Evolutionary conservation across 2,329 filamentous ascomycete genomes (phyloP), one percentile per base, ranked within the genome.

Genomic region (Colletotrichum melonis): DNA sequence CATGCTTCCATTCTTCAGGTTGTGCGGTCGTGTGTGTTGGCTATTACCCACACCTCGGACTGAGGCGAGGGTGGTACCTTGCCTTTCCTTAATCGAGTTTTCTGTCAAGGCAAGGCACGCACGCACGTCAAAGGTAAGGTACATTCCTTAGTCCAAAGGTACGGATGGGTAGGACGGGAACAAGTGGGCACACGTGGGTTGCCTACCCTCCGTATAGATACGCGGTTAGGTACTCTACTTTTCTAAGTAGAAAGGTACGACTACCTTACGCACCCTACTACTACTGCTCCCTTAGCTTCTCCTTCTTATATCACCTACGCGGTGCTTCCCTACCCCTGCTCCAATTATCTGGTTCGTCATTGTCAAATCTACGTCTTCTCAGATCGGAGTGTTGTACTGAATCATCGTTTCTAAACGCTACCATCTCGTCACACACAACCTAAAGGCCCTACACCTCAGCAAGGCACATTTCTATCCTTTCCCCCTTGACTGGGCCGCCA

Each of bases 301-400:
- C 42, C n/a, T 19, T 56, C 49, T 38, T 57, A 62, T 73, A 73
- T 62, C 46, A 57, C 64, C 16, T 64, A 66, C 71, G 32, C 57
- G 56, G 56, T 49, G 63, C 46, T 71, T 66, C 71, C 71, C 56
- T 71, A 38, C 46, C n/a, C 46, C 55, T 66, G 54, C 28, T 30
- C 46, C 55, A 24, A 26, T 22, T 4, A 28, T 57, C 55, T 52
- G 28, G 14, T 46, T 54, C 67, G 60, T 66, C 54, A 66, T 49
- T 42, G 62, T 56, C 62, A 62, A 66, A 24, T 60, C 59, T 35
- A 28, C 30, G 14, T 56, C 38, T 56, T 42, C n/a, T 56, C 56
- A 42, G 38, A 62, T 30, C 28, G 60, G 56, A 24, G 58, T 22
- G 30, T 64, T 73, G 67, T 52, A 28, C 52, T 63, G 67, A 49